These are phyloP conservation scores for Heterococcus sp. DNA, from an alignment of 108 stramenopile genomes.

Conservation along the genomic window DNA sequence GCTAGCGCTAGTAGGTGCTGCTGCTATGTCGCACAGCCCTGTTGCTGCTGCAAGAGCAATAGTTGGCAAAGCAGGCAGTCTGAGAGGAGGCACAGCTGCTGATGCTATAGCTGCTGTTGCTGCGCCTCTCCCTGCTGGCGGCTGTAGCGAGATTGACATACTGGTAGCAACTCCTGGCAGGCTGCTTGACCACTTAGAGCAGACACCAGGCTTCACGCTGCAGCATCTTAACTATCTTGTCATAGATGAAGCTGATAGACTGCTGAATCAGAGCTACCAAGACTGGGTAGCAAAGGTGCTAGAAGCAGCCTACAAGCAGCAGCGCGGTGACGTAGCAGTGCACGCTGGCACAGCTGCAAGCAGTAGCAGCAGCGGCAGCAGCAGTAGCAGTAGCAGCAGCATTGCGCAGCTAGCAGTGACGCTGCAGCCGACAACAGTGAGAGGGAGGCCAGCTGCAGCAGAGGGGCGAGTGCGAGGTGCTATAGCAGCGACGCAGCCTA, in stretches of 20 bases:
- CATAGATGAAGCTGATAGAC: slow-evolving; percentile 89
- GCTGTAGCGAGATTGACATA: slow-evolving; percentile 66
- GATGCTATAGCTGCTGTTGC: background rate
- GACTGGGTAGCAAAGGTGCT: slow-evolving; percentile 70
- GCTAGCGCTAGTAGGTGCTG: slow-evolving; percentile 54
- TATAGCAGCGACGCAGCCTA: slow-evolving; percentile 53
- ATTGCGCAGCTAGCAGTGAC: background rate
- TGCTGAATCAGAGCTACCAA: slow-evolving; percentile 85
- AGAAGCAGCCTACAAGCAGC: slow-evolving; percentile 63
- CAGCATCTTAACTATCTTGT: slow-evolving; percentile 83
- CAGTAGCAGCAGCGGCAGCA: background rate
- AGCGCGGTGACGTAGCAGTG: background rate
- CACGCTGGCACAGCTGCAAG: background rate
- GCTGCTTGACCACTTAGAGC: slow-evolving; percentile 81
- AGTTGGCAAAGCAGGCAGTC: slow-evolving; percentile 13
- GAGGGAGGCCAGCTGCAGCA: slow-evolving; percentile 27
- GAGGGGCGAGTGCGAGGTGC: slow-evolving; percentile 39
- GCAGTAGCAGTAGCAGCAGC: background rate
- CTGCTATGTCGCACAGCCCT: slow-evolving; percentile 1
- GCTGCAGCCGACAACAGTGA: slow-evolving; percentile 21
- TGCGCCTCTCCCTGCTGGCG: background rate
- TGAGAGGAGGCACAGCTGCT: slow-evolving; percentile 44
- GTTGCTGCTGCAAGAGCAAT: background rate
- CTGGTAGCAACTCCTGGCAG: slow-evolving; percentile 91
- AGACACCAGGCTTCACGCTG: slow-evolving; percentile 86